phyloP scores from a whole-genome alignment of 352 stramenopile species.

The Halophytophthora polymorphica region DNA sequence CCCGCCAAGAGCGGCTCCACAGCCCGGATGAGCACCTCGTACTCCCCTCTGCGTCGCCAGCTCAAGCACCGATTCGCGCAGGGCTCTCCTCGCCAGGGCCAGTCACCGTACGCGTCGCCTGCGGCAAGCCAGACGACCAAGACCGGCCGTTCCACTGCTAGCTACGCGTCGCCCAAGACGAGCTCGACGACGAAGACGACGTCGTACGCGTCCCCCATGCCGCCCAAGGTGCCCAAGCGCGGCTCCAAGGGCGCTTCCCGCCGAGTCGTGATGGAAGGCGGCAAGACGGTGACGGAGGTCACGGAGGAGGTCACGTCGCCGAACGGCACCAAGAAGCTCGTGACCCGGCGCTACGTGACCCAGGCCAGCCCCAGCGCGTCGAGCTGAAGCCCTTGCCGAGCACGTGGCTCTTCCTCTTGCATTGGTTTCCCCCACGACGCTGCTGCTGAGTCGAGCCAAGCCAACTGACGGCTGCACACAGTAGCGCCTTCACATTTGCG shows the following conservation, averaged over 20 bases:
- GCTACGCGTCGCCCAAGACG: slow-evolving; percentile 16
- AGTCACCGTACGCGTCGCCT: slow-evolving; percentile 13
- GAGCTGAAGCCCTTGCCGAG: too few species aligned
- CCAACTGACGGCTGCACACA: too few species aligned
- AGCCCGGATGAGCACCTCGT: slow-evolving; percentile 20
- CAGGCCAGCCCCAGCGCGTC: slow-evolving; percentile 10
- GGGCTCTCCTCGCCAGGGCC: slow-evolving; percentile 11
- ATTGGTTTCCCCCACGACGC: too few species aligned
- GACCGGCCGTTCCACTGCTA: slow-evolving; percentile 3
- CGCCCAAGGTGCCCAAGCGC: slow-evolving; percentile 8
- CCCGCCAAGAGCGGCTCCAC: slow-evolving; percentile 19
- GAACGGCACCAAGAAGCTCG: slow-evolving; percentile 16
- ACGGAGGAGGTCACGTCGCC: slow-evolving; percentile 19
- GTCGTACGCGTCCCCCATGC: slow-evolving; percentile 12
- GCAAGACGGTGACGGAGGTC: slow-evolving; percentile 13
- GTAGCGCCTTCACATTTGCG: too few species aligned
- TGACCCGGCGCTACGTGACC: slow-evolving; percentile 9
- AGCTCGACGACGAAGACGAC: slow-evolving; percentile 21
- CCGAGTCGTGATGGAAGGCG: slow-evolving; percentile 19
- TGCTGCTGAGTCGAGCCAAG: too few species aligned
- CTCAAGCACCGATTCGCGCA: slow-evolving; percentile 24
- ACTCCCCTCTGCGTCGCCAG: slow-evolving; percentile 22
- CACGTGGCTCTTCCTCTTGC: too few species aligned
- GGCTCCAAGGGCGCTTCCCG: slow-evolving; percentile 15
- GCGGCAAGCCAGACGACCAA: background rate